Conservation (phyloP, 331 rosid genomes). For the Saraca asoca region DNA sequence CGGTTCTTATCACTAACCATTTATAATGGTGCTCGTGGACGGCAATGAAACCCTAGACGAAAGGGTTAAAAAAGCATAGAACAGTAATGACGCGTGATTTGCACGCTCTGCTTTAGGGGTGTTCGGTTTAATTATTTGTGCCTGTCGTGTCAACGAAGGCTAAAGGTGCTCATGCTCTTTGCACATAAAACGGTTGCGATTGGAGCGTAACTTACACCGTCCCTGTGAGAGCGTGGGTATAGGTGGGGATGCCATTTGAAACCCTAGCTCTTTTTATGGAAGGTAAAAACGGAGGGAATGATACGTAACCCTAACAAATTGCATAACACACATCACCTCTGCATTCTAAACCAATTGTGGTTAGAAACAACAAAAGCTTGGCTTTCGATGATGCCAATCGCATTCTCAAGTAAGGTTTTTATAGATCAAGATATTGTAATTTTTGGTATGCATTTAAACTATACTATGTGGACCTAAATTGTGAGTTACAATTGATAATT, state of each 20-base stretch:
- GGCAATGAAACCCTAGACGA: slow-evolving; percentile 73
- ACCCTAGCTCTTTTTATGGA: slow-evolving; percentile 57
- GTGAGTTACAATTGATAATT: too few species aligned
- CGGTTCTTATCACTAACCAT: slow-evolving; percentile 65
- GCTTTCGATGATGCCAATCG: slow-evolving; percentile 16
- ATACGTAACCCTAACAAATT: slow-evolving; percentile 62
- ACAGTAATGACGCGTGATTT: slow-evolving; percentile 44
- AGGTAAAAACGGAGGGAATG: slow-evolving; percentile 25
- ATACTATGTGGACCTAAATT: too few species aligned
- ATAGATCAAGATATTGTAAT: background rate
- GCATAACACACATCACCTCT: slow-evolving; percentile 30
- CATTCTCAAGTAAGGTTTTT: too few species aligned
- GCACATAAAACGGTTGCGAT: slow-evolving; percentile 53
- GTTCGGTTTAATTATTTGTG: slow-evolving; percentile 39
- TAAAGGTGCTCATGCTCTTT: slow-evolving; percentile 58
- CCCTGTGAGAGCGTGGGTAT: slow-evolving; percentile 25
- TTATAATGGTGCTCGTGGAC: slow-evolving; percentile 31
- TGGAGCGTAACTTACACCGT: slow-evolving; percentile 50
- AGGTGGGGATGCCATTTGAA: slow-evolving; percentile 32
- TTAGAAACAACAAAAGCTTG: slow-evolving; percentile 9
- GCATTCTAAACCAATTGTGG: background rate
- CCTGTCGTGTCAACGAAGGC: slow-evolving; percentile 70
- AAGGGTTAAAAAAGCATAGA: slow-evolving; percentile 17
- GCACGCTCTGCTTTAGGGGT: slow-evolving; percentile 46
- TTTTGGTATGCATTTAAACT: slow-evolving; percentile 6